phyloP scores from a whole-genome alignment of 192 early-diverging fungal species.

The Entomortierella lignicola region DNA sequence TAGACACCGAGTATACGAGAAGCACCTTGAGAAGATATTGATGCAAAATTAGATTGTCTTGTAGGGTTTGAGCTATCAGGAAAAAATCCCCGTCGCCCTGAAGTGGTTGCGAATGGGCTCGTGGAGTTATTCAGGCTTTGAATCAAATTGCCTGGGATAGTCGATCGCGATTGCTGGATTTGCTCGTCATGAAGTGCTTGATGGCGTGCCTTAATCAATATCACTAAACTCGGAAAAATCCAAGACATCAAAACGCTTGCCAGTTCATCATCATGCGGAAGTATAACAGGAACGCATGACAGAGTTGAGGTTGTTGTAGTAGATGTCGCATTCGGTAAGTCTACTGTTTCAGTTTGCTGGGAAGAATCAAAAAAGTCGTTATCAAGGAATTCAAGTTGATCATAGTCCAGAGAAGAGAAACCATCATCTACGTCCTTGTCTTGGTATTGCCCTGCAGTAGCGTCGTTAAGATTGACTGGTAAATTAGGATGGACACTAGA shows the following conservation, averaged over 20 bases:
- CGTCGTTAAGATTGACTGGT: not conserved
- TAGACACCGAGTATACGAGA: constrained; percentile 5
- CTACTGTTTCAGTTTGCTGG: not conserved
- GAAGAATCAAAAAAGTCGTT: constrained; percentile 13
- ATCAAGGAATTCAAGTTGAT: constrained; percentile 16
- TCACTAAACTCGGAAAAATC: constrained; percentile 26
- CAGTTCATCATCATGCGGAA: constrained; percentile 12
- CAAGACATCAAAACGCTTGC: constrained; percentile 10
- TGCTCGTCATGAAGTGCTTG: constrained; percentile 12
- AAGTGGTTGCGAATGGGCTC: not conserved
- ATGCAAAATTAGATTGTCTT: not conserved
- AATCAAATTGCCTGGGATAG: not conserved
- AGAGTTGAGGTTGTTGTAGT: not conserved
- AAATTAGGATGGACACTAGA: not conserved
- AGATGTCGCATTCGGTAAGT: too few relatives aligned
- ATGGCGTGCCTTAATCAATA: constrained; percentile 16
- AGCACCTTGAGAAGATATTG: constrained; percentile 4
- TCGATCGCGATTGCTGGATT: constrained; percentile 3
- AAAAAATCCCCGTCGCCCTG: not conserved
- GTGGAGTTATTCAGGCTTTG: not conserved
- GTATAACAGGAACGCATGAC: not conserved
- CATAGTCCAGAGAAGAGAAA: constrained; percentile 29
- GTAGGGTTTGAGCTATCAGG: not conserved
- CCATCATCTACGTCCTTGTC: constrained; percentile 10
- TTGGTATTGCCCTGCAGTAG: not conserved